Evolutionary conservation across 352 stramenopile genomes (phyloP), one percentile per base, ranked within the genome.

Genomic region (Pythium monospermum): DNA sequence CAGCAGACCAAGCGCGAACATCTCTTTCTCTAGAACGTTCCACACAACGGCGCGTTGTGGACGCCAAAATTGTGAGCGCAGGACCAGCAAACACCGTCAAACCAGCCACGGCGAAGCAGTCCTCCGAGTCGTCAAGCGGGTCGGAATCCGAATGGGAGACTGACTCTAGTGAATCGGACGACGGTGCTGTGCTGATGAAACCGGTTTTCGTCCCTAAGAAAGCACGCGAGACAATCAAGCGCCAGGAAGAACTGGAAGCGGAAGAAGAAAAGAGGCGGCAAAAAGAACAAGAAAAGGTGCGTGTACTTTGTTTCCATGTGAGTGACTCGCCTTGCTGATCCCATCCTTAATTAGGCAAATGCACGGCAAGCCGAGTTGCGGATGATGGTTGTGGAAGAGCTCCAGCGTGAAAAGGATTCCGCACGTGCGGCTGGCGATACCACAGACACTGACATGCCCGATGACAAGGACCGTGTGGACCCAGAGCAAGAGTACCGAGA

Each of bases 121-220:
- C 39, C 2, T n/a, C n/a, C n/a, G n/a, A n/a, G n/a, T 57, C 59
- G 6, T 86, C 76, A 10, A 70, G 64, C 53, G 71, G 53, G 4
- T 73, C 69, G 10, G 67, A 59, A 27, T 89, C 80, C 1, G 82
- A 93, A 48, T 92, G 76, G 64, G 84, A 91, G 55, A 95, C 82
- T 0, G 84, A 95, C 49, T 80, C 82, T 10, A 75, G 89, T 46
- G 73, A 87, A 4, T 91, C 80, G 13, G 79, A 88, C 12, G 68
- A 68, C 22, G 75, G 64, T 10, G 76, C 91, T 40, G 61, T 77
- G 57, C 59, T 96, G 15, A 84, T 96, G 70, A 96, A 96, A 57
- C 91, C 91, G 4, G 75, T 97, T 15, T 97, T 97, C 55, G 77
- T 97, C 21, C 91, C 91, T 0, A 96, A 96, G 58, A 85, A 86